Percentiles rank a stretch among this genome's conserved stretches.
Conservation (phyloP, 2,329 filamentous ascomycete genomes). For the Pseudofabraea citricarpa region DNA sequence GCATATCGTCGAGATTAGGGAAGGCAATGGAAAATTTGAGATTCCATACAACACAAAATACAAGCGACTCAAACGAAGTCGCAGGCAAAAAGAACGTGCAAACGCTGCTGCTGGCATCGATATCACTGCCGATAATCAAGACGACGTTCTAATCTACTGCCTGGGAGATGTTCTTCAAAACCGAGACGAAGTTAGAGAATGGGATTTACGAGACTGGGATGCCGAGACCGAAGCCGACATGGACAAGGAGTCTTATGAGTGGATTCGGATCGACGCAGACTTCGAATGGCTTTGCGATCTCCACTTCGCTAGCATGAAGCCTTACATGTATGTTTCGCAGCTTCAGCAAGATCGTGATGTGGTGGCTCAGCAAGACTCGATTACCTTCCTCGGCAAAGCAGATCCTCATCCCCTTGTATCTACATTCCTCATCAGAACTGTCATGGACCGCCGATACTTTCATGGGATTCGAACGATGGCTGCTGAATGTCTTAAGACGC, state of each 20-base stretch:
- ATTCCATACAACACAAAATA: constrained; percentile 99
- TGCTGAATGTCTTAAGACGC: constrained; percentile 70
- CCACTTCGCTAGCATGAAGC: constrained; percentile 70
- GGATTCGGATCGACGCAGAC: constrained; percentile 96
- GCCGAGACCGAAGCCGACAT: constrained; percentile 84
- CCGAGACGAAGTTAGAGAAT: constrained; percentile 75
- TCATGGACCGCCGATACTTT: constrained; percentile 90
- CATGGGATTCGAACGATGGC: constrained; percentile 88
- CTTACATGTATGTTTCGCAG: constrained; percentile 98
- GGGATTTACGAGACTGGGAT: constrained; percentile 86
- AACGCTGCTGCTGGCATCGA: constrained; percentile 60
- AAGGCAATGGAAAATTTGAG: constrained; percentile 78
- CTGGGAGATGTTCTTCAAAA: constrained; percentile 85
- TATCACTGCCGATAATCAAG: constrained; percentile 58
- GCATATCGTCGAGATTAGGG: constrained; percentile 93
- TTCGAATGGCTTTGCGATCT: constrained; percentile 96
- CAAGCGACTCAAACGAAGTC: constrained; percentile 88
- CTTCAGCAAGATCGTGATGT: constrained; percentile 96
- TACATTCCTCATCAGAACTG: constrained; percentile 81
- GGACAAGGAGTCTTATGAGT: constrained; percentile 96
- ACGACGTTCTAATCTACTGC: constrained; percentile 84
- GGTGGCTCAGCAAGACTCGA: constrained; percentile 75
- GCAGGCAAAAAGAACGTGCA: constrained; percentile 73
- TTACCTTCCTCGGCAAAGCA: constrained; percentile 67
- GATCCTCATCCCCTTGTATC: constrained; percentile 76